phyloP scores from a whole-genome alignment of 176 grass and related monocot species.

The Alloteropsis semialata region DNA sequence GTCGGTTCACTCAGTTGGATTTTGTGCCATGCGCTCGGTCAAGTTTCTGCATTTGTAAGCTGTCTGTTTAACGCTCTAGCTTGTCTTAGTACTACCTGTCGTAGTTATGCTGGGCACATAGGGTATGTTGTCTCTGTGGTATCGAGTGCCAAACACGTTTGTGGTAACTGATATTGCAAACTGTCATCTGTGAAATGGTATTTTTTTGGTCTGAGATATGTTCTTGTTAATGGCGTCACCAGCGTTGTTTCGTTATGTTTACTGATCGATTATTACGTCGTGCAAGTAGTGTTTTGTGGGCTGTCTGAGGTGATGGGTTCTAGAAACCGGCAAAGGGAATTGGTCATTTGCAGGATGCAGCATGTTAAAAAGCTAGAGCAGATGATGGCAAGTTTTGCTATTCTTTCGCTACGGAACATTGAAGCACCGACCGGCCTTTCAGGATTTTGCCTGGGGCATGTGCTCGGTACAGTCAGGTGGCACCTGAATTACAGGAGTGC shows the following conservation, averaged over 20 bases:
- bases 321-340: neutral
- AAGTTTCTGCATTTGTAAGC: slow-evolving; percentile 28
- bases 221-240: neutral
- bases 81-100: slow-evolving; percentile 18
- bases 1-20: neutral
- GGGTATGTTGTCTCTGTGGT: slow-evolving; percentile 5
- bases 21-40: neutral
- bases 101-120: slow-evolving; percentile 23
- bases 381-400: neutral
- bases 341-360: neutral
- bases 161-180: neutral
- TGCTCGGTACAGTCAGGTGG: neutral
- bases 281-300: neutral
- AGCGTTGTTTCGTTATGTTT: neutral
- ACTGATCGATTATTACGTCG: neutral
- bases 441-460: no score
- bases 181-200: neutral
- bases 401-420: neutral
- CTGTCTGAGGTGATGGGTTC: neutral
- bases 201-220: neutral
- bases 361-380: neutral
- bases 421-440: neutral
- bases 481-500: neutral
- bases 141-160: neutral
- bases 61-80: slow-evolving; percentile 28